Evolutionary conservation across 2,329 filamentous ascomycete species (phyloP).

Genomic region (Trichoderma sp.): DNA sequence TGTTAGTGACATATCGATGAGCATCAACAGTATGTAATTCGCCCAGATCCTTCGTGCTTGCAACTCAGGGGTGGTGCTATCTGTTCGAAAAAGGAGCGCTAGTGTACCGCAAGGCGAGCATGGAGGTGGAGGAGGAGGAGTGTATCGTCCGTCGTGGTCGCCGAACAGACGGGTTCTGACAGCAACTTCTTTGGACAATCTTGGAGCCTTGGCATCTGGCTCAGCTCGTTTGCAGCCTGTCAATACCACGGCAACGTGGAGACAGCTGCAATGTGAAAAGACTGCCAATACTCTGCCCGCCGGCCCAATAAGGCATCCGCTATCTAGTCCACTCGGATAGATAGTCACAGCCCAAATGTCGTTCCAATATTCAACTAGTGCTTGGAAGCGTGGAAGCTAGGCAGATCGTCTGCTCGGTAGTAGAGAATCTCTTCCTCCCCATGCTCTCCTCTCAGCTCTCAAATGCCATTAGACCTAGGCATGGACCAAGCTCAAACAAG

Average conservation of each 20-base stretch:
- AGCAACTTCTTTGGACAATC: background rate
- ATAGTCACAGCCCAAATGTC: background rate
- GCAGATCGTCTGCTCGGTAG: constrained; percentile 6
- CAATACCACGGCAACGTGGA: background rate
- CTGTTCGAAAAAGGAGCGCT: background rate
- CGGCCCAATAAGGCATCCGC: background rate
- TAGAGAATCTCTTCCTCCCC: background rate
- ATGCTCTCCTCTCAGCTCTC: background rate
- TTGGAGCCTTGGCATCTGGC: background rate
- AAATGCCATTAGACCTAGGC: background rate
- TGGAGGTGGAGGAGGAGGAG: background rate
- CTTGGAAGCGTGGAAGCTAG: background rate
- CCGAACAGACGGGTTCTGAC: background rate
- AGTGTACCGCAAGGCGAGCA: background rate
- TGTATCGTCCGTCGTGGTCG: background rate
- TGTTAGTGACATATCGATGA: background rate
- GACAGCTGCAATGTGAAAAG: background rate
- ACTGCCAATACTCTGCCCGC: background rate
- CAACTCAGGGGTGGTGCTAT: background rate
- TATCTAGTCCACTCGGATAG: background rate
- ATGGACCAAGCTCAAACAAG: constrained; percentile 1
- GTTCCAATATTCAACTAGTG: background rate
- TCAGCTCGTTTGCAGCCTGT: background rate
- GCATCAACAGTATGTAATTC: background rate
- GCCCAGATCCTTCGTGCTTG: background rate